A percentile compares a stretch with the other conserved stretches of the same genome.
Evolutionary conservation across 352 stramenopile species (phyloP).

Genomic region (Pythium inflatum): DNA sequence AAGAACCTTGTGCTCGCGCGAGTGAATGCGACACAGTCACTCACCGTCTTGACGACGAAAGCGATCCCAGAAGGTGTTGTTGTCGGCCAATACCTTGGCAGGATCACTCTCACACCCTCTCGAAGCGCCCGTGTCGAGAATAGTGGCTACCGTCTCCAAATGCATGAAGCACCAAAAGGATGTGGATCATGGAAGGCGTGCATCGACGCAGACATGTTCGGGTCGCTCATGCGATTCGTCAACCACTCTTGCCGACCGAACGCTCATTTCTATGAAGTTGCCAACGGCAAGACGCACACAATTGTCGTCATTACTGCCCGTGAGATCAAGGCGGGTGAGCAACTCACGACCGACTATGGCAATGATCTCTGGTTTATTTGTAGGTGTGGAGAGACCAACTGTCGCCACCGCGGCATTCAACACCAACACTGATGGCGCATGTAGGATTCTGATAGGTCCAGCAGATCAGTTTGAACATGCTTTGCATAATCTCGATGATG

Average conservation of each 20-base stretch:
- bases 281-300: not conserved
- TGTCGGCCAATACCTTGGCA: not conserved
- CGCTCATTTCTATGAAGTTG: not conserved
- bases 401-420: not conserved
- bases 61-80: not conserved
- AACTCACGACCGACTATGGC: conserved; percentile 9
- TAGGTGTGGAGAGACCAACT: not conserved
- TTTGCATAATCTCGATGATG: too few relatives aligned
- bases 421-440: too few relatives aligned
- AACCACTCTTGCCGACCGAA: not conserved
- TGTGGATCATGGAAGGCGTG: not conserved
- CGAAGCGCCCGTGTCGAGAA: not conserved
- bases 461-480: too few relatives aligned
- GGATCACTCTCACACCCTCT: not conserved
- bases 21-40: not conserved
- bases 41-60: not conserved
- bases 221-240: not conserved
- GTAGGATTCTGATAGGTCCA: too few relatives aligned
- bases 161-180: not conserved
- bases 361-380: conserved; percentile 3
- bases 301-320: not conserved
- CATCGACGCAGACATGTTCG: not conserved
- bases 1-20: not conserved
- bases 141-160: not conserved
- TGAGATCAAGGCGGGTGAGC: not conserved